These are phyloP conservation scores for Colletotrichum sp. DNA, from an alignment of 2,329 filamentous ascomycete genomes.

Conservation along the genomic window DNA sequence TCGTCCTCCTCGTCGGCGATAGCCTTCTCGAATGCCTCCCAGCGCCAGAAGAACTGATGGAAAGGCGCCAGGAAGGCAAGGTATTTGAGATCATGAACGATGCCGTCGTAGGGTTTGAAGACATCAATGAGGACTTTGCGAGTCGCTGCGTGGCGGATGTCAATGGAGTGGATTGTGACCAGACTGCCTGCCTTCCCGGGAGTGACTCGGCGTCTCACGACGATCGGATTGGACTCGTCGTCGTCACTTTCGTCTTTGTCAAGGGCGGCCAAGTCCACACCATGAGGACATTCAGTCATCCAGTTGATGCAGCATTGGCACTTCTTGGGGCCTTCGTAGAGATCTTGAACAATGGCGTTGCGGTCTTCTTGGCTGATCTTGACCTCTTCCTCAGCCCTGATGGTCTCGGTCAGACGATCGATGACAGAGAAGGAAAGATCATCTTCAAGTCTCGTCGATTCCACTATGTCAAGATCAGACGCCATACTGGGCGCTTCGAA, in stretches of 20 bases:
- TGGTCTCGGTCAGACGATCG: slow-evolving; percentile 1
- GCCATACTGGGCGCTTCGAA: not conserved
- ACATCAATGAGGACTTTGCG: slow-evolving; percentile 24
- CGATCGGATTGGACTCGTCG: slow-evolving; percentile 10
- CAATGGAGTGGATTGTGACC: slow-evolving; percentile 24
- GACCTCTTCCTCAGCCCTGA: not conserved
- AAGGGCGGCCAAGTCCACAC: slow-evolving; percentile 18
- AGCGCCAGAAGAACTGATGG: slow-evolving; percentile 27
- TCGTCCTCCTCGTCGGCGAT: slow-evolving; percentile 19
- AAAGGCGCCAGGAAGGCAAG: slow-evolving; percentile 24
- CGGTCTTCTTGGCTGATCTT: not conserved
- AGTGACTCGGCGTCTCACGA: slow-evolving; percentile 24
- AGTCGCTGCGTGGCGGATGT: slow-evolving; percentile 24
- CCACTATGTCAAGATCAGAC: not conserved
- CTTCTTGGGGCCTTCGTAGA: slow-evolving; percentile 31
- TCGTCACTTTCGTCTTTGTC: not conserved
- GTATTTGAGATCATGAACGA: slow-evolving; percentile 18
- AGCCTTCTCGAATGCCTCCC: slow-evolving; percentile 24
- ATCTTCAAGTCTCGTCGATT: not conserved
- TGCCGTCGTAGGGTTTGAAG: slow-evolving; percentile 21
- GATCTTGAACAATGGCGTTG: slow-evolving; percentile 23
- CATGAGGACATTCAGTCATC: slow-evolving; percentile 27
- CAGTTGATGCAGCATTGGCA: slow-evolving; percentile 34
- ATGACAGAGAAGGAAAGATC: slow-evolving; percentile 14
- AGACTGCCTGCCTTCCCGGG: slow-evolving; percentile 14